Conservation (phyloP, 73 alveolate genomes). For the Breviolum minutum region DNA sequence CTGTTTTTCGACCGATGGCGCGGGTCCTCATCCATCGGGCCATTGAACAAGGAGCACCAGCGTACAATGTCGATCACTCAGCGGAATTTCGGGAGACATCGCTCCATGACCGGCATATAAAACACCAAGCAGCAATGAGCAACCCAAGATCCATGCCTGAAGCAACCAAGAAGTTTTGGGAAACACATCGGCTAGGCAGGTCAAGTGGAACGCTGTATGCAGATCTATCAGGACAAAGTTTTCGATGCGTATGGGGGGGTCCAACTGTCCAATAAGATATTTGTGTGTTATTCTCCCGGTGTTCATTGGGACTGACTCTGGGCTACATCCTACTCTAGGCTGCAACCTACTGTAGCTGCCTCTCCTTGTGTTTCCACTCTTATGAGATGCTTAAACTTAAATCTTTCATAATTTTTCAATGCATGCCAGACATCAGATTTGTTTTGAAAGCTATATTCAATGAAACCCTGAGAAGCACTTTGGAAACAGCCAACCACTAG, state of each 20-base stretch:
- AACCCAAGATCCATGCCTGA: no score
- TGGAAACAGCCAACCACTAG: neutral
- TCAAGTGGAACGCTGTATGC: conserved; percentile 37
- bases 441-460: neutral
- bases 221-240: neutral
- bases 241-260: neutral
- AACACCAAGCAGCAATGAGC: no score
- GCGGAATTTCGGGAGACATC: neutral
- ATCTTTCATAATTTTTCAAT: neutral
- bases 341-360: no score
- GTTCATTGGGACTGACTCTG: no score
- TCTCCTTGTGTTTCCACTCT: neutral
- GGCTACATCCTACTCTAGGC: no score
- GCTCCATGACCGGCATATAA: no score
- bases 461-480: neutral
- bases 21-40: conserved; percentile 23
- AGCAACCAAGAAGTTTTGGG: no score
- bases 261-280: neutral
- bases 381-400: neutral
- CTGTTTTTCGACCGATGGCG: conserved; percentile 1
- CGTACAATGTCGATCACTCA: conserved; percentile 21
- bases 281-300: neutral
- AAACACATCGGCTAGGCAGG: no score
- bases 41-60: conserved; percentile 51
- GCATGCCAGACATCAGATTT: neutral